Conservation (phyloP, 1,139 yeast genomes). For the Pneumocystis canis region DNA sequence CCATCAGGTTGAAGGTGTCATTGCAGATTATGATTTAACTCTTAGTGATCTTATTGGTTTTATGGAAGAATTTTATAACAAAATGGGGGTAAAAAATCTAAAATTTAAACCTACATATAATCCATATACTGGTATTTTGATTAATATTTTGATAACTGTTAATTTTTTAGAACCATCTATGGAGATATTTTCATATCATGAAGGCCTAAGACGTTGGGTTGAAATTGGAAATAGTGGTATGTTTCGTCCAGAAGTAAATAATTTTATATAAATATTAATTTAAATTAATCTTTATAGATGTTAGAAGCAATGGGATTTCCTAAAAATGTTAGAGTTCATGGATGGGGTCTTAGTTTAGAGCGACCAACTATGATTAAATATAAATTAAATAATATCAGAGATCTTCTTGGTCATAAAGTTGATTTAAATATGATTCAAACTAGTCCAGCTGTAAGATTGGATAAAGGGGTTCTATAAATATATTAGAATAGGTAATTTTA, state of each 20-base stretch:
- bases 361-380: slow-evolving; percentile 99
- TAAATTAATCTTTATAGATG: slow-evolving; percentile 34
- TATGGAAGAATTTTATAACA: slow-evolving; percentile 92
- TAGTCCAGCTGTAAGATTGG: slow-evolving; percentile 95
- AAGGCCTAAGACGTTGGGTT: slow-evolving; percentile 91
- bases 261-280: background rate
- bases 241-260: slow-evolving; percentile 74
- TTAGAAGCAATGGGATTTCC: slow-evolving; percentile 96
- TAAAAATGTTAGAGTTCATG: slow-evolving; percentile 80
- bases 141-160: slow-evolving; percentile 97
- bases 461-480: slow-evolving; percentile 28
- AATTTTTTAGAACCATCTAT: slow-evolving; percentile 97
- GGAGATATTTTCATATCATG: slow-evolving; percentile 95
- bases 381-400: slow-evolving; percentile 89
- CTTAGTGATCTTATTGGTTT: slow-evolving; percentile 94
- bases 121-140: slow-evolving; percentile 51
- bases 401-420: slow-evolving; percentile 86
- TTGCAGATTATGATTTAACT: slow-evolving; percentile 90
- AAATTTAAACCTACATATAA: background rate
- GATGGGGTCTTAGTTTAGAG: slow-evolving; percentile 95
- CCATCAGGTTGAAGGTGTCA: slow-evolving; percentile 98
- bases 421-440: slow-evolving; percentile 83
- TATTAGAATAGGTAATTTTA: background rate
- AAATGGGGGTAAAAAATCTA: slow-evolving; percentile 51
- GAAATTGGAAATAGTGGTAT: slow-evolving; percentile 99